Conservation (phyloP, 306 rosid genomes). For the Senna tora region DNA sequence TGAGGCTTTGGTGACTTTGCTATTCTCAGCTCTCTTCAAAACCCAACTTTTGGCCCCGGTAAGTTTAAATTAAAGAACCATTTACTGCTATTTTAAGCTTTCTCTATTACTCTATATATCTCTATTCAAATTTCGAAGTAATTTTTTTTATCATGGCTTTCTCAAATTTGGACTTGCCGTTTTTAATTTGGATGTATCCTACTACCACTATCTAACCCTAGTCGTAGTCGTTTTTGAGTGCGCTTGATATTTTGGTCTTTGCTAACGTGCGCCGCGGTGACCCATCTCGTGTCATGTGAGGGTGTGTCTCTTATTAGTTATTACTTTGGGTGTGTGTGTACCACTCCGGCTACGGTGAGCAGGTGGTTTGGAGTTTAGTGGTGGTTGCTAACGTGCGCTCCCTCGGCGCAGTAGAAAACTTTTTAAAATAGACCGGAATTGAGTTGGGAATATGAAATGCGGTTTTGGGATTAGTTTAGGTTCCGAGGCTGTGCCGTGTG, state of each 20-base stretch:
- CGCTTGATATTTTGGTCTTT: conserved; percentile 24
- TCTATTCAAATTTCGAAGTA: conserved; percentile 35
- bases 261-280: conserved; percentile 1
- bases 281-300: no score
- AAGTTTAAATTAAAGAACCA: no score
- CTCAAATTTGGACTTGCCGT: conserved; percentile 7
- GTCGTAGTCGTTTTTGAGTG: not conserved
- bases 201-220: no score
- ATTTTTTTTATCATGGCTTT: conserved; percentile 25
- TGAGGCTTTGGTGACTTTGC: conserved; percentile 56
- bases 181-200: conserved; percentile 1
- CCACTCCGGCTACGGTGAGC: conserved; percentile 25
- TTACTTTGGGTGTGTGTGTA: no score
- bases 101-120: not conserved
- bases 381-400: conserved; percentile 38
- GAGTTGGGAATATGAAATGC: conserved; percentile 15
- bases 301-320: no score
- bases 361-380: conserved; percentile 34
- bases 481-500: conserved; percentile 34
- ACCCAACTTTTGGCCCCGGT: conserved; percentile 63
- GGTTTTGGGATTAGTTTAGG: conserved; percentile 37
- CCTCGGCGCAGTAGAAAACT: no score
- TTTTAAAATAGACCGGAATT: conserved; percentile 25
- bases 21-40: conserved; percentile 69
- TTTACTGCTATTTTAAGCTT: conserved; percentile 30